These are phyloP conservation scores for Rosa hybrid DNA, from an alignment of 331 rosid genomes.

Conservation along the genomic window DNA sequence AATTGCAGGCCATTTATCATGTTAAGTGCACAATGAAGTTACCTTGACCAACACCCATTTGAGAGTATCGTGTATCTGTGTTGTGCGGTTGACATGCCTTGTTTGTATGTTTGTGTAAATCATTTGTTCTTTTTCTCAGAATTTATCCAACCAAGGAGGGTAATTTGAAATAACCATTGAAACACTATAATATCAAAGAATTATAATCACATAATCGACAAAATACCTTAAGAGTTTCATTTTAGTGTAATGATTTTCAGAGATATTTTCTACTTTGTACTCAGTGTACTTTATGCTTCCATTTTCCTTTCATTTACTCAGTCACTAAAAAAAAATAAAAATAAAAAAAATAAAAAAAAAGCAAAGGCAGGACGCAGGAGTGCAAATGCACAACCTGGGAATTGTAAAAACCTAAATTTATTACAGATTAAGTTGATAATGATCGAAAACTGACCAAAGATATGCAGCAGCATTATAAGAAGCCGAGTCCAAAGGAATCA, in stretches of 20 bases:
- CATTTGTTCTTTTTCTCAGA: background rate
- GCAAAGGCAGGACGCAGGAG: background rate
- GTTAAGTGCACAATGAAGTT: background rate
- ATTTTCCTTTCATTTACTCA: background rate
- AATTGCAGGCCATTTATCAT: background rate
- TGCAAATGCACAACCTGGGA: background rate
- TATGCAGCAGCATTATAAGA: conserved; percentile 85
- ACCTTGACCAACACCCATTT: background rate
- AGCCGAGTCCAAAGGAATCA: conserved; percentile 64
- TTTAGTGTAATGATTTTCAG: background rate
- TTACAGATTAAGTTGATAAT: background rate
- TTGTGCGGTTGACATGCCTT: background rate
- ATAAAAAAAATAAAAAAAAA: background rate
- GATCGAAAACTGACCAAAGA: conserved; percentile 55
- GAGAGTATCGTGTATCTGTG: background rate
- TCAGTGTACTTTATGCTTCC: background rate
- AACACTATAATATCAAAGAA: background rate
- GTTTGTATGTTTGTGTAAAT: background rate
- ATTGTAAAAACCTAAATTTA: background rate
- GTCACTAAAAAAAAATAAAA: background rate
- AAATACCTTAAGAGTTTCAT: background rate
- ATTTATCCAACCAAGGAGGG: background rate
- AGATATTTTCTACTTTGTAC: background rate
- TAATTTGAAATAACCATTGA: background rate
- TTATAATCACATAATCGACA: background rate